Percentiles rank a stretch among this genome's conserved stretches.
Evolutionary conservation across 345 rosid genomes (phyloP).

Genomic region (Combretum micranthum): DNA sequence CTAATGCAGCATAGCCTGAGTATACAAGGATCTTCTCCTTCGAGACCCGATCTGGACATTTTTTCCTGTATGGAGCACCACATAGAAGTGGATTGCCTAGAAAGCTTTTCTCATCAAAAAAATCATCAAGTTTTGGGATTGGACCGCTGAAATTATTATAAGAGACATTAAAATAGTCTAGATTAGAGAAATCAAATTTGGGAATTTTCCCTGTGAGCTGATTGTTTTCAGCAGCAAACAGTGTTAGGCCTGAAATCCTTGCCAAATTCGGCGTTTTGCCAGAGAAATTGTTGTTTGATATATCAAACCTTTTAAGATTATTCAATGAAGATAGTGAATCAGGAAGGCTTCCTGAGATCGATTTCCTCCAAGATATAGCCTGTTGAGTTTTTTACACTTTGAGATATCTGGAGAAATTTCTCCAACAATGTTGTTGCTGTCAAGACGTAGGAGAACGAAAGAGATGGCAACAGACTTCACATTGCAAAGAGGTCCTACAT

Average conservation of each 20-base stretch:
- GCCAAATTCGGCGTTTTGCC: constrained; percentile 35
- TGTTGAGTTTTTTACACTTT: constrained; percentile 32
- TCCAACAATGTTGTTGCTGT: constrained; percentile 27
- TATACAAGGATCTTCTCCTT: constrained; percentile 27
- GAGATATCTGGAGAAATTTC: constrained; percentile 27
- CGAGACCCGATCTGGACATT: constrained; percentile 18
- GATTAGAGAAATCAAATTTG: constrained; percentile 32
- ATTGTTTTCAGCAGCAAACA: constrained; percentile 37
- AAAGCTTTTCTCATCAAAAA: constrained; percentile 22
- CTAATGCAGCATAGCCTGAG: constrained; percentile 36
- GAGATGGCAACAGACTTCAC: constrained; percentile 23
- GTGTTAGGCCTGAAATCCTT: constrained; percentile 27
- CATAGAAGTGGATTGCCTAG: constrained; percentile 36
- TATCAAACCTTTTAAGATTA: constrained; percentile 34
- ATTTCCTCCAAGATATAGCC: constrained; percentile 31
- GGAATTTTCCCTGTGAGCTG: constrained; percentile 41
- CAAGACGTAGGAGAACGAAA: constrained; percentile 22
- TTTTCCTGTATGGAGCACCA: constrained; percentile 24
- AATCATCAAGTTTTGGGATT: constrained; percentile 21
- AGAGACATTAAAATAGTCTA: constrained; percentile 44
- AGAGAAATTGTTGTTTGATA: constrained; percentile 39
- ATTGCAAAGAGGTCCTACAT: constrained; percentile 33
- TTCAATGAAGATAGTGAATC: constrained; percentile 24
- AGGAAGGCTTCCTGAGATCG: constrained; percentile 34
- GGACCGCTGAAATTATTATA: constrained; percentile 40